These are phyloP conservation scores for Chytriomyces sp. DNA, from an alignment of 192 early-diverging fungal species.

Conservation along the genomic window DNA sequence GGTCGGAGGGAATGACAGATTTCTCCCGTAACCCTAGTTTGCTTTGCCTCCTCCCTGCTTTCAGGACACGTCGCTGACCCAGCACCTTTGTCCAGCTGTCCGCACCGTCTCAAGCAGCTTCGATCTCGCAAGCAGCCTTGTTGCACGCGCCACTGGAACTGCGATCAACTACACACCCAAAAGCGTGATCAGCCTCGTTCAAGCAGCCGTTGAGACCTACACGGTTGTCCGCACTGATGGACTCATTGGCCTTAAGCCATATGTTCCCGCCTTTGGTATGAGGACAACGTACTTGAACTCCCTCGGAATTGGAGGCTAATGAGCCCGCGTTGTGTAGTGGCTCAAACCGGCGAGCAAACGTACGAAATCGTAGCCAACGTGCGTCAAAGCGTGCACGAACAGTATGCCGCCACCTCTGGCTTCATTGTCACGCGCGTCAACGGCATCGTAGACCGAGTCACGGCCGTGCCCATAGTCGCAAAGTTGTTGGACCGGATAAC, in stretches of 20 bases:
- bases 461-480: neutral
- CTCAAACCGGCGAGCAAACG: neutral
- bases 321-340: neutral
- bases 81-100: neutral
- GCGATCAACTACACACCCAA: constrained; percentile 9
- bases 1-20: neutral
- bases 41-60: neutral
- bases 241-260: neutral
- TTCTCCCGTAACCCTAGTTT: neutral
- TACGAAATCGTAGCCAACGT: constrained; percentile 19
- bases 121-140: neutral
- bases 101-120: neutral
- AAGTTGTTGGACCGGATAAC: neutral
- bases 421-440: constrained; percentile 19
- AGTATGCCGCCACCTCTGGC: neutral
- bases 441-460: constrained; percentile 2
- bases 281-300: neutral
- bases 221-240: constrained; percentile 8
- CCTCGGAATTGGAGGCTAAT: neutral
- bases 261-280: constrained; percentile 21
- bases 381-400: neutral
- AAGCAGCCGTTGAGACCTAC: neutral
- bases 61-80: neutral
- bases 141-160: neutral
- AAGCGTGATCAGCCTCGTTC: constrained; percentile 4